phyloP scores from a whole-genome alignment of 257 asterid species.

The Gardenia jasminoides region DNA sequence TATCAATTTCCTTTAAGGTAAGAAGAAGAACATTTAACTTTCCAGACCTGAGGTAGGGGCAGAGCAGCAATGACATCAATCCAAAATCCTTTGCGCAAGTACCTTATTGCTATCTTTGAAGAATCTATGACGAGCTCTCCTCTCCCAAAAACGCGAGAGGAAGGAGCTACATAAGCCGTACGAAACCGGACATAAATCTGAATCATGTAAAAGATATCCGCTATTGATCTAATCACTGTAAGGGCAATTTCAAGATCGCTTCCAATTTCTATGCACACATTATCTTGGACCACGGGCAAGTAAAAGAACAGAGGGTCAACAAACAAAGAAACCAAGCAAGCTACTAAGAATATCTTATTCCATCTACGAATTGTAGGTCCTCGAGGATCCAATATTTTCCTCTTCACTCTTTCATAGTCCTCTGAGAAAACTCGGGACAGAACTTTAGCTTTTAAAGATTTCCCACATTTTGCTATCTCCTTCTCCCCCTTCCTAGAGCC shows the following conservation, averaged over 20 bases:
- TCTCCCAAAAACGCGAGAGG: conserved; percentile 97
- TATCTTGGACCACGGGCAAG: conserved; percentile 57
- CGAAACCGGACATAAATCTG: conserved; percentile 72
- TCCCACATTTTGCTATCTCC: conserved; percentile 27
- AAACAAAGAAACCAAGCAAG: conserved; percentile 80
- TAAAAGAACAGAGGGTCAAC: conserved; percentile 92
- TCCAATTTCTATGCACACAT: conserved; percentile 70
- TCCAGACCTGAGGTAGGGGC: conserved; percentile 95
- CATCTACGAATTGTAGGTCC: conserved; percentile 76
- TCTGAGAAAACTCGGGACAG: conserved; percentile 89
- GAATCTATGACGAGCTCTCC: conserved; percentile 93
- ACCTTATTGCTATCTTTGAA: conserved; percentile 60
- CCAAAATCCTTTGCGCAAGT: conserved; percentile 60
- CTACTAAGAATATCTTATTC: conserved; percentile 85
- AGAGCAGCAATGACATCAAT: conserved; percentile 71
- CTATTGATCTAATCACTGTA: conserved; percentile 66
- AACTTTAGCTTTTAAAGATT: conserved; percentile 69
- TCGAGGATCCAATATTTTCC: conserved; percentile 79
- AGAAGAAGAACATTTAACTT: neutral
- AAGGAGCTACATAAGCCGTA: conserved; percentile 92
- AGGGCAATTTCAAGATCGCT: conserved; percentile 59
- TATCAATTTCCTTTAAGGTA: neutral
- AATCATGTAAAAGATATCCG: conserved; percentile 67
- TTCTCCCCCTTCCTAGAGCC: conserved; percentile 39
- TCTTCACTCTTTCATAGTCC: conserved; percentile 77